Evolutionary conservation across 345 rosid species (phyloP).

Genomic region (Lumnitzera racemosa): DNA sequence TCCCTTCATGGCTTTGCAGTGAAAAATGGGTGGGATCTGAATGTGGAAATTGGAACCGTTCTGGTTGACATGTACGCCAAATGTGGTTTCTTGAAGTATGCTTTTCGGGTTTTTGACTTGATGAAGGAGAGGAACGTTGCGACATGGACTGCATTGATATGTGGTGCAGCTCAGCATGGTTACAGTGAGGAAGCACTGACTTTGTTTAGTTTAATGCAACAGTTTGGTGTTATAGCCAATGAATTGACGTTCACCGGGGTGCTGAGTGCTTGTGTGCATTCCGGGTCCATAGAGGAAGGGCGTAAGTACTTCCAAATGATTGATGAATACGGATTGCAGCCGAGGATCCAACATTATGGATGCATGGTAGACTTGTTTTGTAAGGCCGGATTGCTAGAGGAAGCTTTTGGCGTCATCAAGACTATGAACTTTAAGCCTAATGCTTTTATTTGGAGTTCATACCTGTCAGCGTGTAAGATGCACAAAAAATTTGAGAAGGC

Average conservation of each 20-base stretch:
- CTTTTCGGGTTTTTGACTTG: constrained; percentile 21
- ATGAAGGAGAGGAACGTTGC: constrained; percentile 41
- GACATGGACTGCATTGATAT: constrained; percentile 51
- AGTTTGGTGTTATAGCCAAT: constrained; percentile 17
- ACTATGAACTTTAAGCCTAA: constrained; percentile 29
- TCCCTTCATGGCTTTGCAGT: constrained; percentile 42
- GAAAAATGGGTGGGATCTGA: constrained; percentile 34
- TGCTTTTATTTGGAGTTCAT: constrained; percentile 39
- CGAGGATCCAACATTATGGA: constrained; percentile 49
- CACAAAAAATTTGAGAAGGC: constrained; percentile 47
- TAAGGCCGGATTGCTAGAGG: constrained; percentile 29
- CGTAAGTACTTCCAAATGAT: constrained; percentile 33
- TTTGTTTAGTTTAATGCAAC: constrained; percentile 37
- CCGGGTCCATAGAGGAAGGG: constrained; percentile 39
- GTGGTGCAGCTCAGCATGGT: constrained; percentile 51
- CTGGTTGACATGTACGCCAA: constrained; percentile 51
- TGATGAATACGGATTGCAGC: constrained; percentile 25
- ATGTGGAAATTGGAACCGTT: constrained; percentile 28
- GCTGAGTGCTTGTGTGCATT: constrained; percentile 36
- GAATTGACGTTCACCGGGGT: constrained; percentile 35
- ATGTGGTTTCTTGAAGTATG: constrained; percentile 32
- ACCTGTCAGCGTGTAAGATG: constrained; percentile 38
- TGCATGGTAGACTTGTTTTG: constrained; percentile 52
- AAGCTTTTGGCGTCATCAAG: constrained; percentile 29
- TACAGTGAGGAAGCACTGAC: constrained; percentile 33